Conservation (phyloP, 495 filamentous ascomycete genomes). For the Trichoderma asperelloides region DNA sequence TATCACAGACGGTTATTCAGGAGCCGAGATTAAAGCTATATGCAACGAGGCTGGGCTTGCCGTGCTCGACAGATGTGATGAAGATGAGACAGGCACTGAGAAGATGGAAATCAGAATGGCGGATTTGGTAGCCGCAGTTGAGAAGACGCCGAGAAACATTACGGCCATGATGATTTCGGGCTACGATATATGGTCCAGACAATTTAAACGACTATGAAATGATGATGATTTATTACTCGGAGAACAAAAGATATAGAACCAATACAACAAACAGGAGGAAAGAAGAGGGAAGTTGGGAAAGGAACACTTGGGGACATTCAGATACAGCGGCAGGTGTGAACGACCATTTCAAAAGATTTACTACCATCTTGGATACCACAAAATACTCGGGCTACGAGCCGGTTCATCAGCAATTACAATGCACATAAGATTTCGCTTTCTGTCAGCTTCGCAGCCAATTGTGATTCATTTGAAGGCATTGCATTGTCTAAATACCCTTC, state of each 20-base stretch:
- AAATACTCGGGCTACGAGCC: too few relatives aligned
- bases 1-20: slow-evolving; percentile 73
- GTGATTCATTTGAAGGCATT: not conserved
- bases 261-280: not conserved
- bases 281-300: not conserved
- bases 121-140: slow-evolving; percentile 57
- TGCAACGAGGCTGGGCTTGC: slow-evolving; percentile 45
- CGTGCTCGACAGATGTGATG: slow-evolving; percentile 28
- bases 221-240: not conserved
- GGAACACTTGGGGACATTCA: not conserved
- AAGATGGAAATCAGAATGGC: slow-evolving; percentile 46
- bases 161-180: slow-evolving; percentile 52
- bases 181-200: slow-evolving; percentile 58
- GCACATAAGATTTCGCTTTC: not conserved
- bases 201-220: slow-evolving; percentile 21
- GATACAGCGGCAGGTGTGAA: not conserved
- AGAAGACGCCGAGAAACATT: slow-evolving; percentile 56
- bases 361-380: too few relatives aligned
- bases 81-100: slow-evolving; percentile 15
- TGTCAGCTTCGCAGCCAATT: not conserved
- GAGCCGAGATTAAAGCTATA: slow-evolving; percentile 78
- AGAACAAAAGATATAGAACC: not conserved
- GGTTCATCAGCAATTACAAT: too few relatives aligned
- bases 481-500: not conserved
- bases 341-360: not conserved